These are phyloP conservation scores for Pythium volutum DNA, from an alignment of 352 stramenopile species.

Conservation along the genomic window DNA sequence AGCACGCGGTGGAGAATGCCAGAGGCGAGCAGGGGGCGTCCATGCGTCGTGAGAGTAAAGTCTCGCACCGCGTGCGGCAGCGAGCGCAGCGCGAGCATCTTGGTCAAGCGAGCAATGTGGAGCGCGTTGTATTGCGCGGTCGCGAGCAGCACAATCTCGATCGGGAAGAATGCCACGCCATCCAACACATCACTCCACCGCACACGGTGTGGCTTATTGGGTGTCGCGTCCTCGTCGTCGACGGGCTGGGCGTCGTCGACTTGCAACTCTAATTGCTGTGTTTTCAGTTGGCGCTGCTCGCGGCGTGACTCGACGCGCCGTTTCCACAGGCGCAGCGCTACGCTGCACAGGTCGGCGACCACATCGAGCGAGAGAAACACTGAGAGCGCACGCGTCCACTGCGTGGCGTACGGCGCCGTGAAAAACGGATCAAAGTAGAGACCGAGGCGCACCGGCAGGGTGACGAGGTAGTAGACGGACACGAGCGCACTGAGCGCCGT, in stretches of 20 bases:
- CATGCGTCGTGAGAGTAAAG: constrained; percentile 8
- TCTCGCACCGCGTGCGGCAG: neutral
- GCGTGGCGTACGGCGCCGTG: neutral
- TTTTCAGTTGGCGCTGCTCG: neutral
- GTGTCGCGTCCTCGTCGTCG: neutral
- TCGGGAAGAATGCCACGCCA: constrained; percentile 10
- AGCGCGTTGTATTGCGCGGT: constrained; percentile 20
- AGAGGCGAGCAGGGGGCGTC: neutral
- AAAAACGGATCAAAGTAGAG: constrained; percentile 32
- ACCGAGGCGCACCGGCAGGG: constrained; percentile 28
- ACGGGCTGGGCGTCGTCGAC: neutral
- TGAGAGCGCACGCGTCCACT: constrained; percentile 22
- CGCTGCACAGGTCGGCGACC: constrained; percentile 15
- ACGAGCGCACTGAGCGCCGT: neutral
- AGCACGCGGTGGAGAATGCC: constrained; percentile 11
- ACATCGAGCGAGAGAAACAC: constrained; percentile 25
- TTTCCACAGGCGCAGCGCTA: constrained; percentile 6
- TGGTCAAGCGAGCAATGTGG: constrained; percentile 20
- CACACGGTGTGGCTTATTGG: neutral
- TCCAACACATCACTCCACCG: neutral
- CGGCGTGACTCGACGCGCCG: neutral
- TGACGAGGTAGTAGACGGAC: constrained; percentile 27
- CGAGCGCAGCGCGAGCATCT: constrained; percentile 11
- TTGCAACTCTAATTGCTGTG: neutral
- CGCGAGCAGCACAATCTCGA: constrained; percentile 22